Evolutionary conservation across 768 basidiomycete genomes (phyloP).

Genomic region (Phaeotremella skinneri): DNA sequence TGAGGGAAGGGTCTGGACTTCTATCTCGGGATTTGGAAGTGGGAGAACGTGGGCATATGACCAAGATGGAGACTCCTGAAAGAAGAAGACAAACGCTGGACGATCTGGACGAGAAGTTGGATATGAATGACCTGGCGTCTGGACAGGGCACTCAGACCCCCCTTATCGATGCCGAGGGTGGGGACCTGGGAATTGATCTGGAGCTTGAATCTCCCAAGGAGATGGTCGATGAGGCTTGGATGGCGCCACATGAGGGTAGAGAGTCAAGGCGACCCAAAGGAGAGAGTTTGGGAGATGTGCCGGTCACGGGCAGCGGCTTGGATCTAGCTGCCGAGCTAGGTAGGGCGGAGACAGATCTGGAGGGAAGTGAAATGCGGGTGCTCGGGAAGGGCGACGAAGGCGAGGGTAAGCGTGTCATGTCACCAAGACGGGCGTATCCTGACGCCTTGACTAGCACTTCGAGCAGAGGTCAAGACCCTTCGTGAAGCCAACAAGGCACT

Average conservation of each 20-base stretch:
- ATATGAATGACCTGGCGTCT: conserved; percentile 31
- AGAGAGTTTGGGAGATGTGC: conserved; percentile 20
- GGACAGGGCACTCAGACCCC: conserved; percentile 33
- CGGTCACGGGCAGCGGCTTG: conserved; percentile 25
- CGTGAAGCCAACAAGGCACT: conserved; percentile 95
- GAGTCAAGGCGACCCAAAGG: conserved; percentile 12
- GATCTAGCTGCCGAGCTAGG: conserved; percentile 76
- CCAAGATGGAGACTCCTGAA: not conserved
- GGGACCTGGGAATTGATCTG: conserved; percentile 11
- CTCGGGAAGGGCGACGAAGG: conserved; percentile 32
- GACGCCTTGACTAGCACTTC: conserved; percentile 57
- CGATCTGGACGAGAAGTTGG: conserved; percentile 28
- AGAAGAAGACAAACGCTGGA: conserved; percentile 10
- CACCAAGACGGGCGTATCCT: not conserved
- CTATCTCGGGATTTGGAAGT: conserved; percentile 4
- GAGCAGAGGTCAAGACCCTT: conserved; percentile 83
- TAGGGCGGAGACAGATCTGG: conserved; percentile 67
- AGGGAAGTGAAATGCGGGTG: conserved; percentile 19
- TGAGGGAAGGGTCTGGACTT: conserved; percentile 14
- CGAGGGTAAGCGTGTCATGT: conserved; percentile 20
- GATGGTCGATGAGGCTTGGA: conserved; percentile 1
- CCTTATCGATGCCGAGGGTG: conserved; percentile 23
- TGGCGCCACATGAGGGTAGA: conserved; percentile 10
- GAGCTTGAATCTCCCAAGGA: conserved; percentile 8
- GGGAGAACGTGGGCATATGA: conserved; percentile 7